Evolutionary conservation across 1,284 basidiomycete genomes (phyloP), one percentile per base, ranked within the genome.

Genomic region (Pseudozyma sp.): DNA sequence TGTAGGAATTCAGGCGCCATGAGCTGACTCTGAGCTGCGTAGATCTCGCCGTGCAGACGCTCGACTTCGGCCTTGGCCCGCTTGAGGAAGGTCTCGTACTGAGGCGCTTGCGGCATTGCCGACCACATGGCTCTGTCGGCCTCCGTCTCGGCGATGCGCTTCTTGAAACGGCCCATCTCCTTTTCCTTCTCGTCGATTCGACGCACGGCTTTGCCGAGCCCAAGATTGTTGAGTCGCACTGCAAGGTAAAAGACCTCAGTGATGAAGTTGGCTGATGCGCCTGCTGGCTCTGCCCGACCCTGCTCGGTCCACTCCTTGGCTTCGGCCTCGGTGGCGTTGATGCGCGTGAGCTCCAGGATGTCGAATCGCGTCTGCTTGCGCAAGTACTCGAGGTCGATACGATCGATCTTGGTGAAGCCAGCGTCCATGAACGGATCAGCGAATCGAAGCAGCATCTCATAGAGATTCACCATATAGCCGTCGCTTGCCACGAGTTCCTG

Each of bases 351-450:
- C 5, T 78, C 73, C 35, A 35, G 42, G 7, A 77, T 65, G 48
- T 79, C 76, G 53, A 73, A 82, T n/a, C 79, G 73, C 47, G 58
- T 75, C 72, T 83, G 81, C 35, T 52, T 63, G 43, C 75, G 70
- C 33, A 80, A 42, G 85, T 92, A 99, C 19, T 91, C 86, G 5
- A 90, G 87, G 81, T 99, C 95, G 58, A 99, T 93, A 57, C 93
- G 92, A 84, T 98, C 93, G 35, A 84, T 84, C 74, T 98, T 99
- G 54, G 91, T 90, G 80, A 91, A 96, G 58, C 89, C 90, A 0
- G 92, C 90, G 84, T 99, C 96, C 88, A 98, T 94, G 83, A 99
- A 97, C 0, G 97, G 97, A 75, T 94, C 93, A n/a, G 94, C 92
- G 77, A 99, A 93, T 19, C 91, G 89, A 44, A 95, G 87, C 29